Evolutionary conservation across 2,329 filamentous ascomycete species (phyloP), one percentile per base, ranked within the genome.

Genomic region (Aspergillus awamori): DNA sequence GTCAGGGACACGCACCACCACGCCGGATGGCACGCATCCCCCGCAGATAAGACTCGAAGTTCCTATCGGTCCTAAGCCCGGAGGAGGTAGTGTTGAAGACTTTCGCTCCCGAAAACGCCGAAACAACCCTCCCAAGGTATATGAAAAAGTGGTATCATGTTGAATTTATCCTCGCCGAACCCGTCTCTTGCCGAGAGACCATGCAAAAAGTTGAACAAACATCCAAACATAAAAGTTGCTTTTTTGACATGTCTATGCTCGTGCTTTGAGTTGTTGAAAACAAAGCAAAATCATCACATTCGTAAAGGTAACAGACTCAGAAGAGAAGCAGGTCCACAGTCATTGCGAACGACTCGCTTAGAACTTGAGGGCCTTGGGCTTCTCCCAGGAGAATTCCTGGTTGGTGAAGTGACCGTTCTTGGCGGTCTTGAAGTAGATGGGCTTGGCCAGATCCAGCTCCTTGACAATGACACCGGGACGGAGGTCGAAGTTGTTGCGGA

Each of bases 401-500:
- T 97, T 95, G 82, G 93, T 96, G 83, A 99, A 99, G 88, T 99
- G 95, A 74, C 95, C 95, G 84, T 98, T 98, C 91, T 97, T 97
- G 83, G 95, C 95, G 61, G 95, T 99, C 85, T 94, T 87, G 87
- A 88, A 88, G 89, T 99, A 99, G 85, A 98, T 97, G 77, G 95
- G 95, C 82, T 93, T 92, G 81, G 88, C 90, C 69, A 99, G 87
- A 83, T 95, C 90, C 69, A 99, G 90, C 84, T 97, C 93, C 84
- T 92, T 92, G 82, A 98, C 95, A 75, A 99, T 98, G 80, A 97
- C 93, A 89, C 95, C 95, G 61, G 95, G 95, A 76, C 95, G 89
- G 80, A 99, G 88, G 83, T 99, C 93, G 77, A 99, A 99, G 90
- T 99, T 98, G 77, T 89, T 85, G 75, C 87, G 86, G 83, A 99